Evolutionary conservation across 495 filamentous ascomycete species (phyloP), one percentile per base, ranked within the genome.

Genomic region (Articulospora tetracladia): DNA sequence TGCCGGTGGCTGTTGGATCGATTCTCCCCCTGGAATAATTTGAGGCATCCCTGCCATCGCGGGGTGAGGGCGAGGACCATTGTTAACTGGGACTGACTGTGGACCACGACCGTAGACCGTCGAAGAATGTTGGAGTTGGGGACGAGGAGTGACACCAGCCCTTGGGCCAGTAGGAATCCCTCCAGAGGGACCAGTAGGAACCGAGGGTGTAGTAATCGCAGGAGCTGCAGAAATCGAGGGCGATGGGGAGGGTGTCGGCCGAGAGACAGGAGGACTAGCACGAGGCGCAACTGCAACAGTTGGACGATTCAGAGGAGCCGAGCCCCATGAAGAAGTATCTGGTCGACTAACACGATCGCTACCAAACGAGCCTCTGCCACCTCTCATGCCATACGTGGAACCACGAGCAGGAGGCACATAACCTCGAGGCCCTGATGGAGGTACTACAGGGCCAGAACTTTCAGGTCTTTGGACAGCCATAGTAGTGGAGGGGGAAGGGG

Each of bases 141-240:
- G 66, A 4, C 63, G 60, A n/a, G 66, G 39, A 17, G 62, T 30
- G 50, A 63, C 59, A 15, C 63, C 63, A 23, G 67, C 67, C 23
- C 67, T 55, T 23, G 67, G 67, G 15, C 67, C 67, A 17, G 67
- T 69, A 22, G 67, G 67, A 46, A 69, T 68, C 8, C 56, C 59
- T 25, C 48, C 56, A n/a, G 22, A 7, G 17, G 47, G 64, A 20
- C 60, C 64, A 4, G 57, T 55, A 3, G 64, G 64, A 47, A 58
- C 25, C 11, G 61, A 44, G 11, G 57, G 53, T 47, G 59, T 10
- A 17, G 54, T 27, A 25, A 13, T 2, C 10, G 23, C 11, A 39
- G 61, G 57, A 19, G 52, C 62, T 1, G 57, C 55, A 3, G 63
- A 50, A 24, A 59, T 58, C 6, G 63, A 59, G 55, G 63, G 62